Evolutionary conservation across 768 basidiomycete genomes (phyloP).

Genomic region (Pleurotus sapidus): DNA sequence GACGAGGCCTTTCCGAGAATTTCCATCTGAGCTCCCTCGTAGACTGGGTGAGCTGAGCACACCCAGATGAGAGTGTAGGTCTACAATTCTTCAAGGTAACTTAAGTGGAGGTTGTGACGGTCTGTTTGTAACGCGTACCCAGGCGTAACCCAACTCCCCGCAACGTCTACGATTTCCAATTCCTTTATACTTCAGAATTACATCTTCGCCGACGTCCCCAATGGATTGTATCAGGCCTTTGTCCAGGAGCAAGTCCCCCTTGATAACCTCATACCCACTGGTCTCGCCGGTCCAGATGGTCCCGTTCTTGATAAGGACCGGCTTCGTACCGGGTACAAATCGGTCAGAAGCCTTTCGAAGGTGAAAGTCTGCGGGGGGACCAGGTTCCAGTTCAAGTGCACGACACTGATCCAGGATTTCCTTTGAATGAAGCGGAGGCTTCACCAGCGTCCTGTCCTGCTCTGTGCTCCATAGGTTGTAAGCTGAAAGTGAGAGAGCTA

Average conservation of each 20-base stretch:
- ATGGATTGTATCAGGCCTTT: constrained; percentile 59
- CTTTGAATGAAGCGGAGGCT: constrained; percentile 21
- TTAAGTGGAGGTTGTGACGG: constrained; percentile 16
- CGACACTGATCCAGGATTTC: constrained; percentile 46
- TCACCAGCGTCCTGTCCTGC: not conserved
- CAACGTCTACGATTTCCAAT: constrained; percentile 54
- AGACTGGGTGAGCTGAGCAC: constrained; percentile 49
- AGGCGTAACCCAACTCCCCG: constrained; percentile 68
- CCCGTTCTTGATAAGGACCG: constrained; percentile 71
- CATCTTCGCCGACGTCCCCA: constrained; percentile 44
- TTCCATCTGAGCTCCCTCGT: constrained; percentile 50
- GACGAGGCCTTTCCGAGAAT: constrained; percentile 46
- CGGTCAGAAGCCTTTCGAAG: constrained; percentile 56
- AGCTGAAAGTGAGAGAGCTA: not conserved
- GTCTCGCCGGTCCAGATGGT: constrained; percentile 61
- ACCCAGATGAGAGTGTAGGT: constrained; percentile 69
- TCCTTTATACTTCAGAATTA: constrained; percentile 37
- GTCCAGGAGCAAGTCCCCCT: constrained; percentile 68
- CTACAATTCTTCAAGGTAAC: constrained; percentile 31
- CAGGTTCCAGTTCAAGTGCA: constrained; percentile 47
- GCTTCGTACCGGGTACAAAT: constrained; percentile 60
- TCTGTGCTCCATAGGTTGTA: not conserved
- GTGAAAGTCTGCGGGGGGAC: constrained; percentile 30
- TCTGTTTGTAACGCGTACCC: constrained; percentile 46
- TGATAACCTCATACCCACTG: constrained; percentile 50